Conservation (phyloP, 2,329 filamentous ascomycete species). For the Graphium sp. region DNA sequence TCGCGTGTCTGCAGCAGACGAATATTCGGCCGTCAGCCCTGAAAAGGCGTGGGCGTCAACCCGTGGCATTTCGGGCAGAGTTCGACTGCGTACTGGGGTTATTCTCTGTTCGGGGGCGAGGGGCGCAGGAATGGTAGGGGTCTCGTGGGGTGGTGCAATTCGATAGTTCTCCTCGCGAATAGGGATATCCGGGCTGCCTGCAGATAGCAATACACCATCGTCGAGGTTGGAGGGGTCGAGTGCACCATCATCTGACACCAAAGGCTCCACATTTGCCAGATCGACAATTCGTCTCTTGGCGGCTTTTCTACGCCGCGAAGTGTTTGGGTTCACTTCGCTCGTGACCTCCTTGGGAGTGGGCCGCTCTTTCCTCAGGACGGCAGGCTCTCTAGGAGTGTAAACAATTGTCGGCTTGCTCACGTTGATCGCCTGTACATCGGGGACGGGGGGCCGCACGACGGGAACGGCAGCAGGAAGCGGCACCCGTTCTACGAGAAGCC, state of each 20-base stretch:
- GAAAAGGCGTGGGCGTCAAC: not conserved
- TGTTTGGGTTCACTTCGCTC: conserved; percentile 40
- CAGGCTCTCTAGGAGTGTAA: conserved; percentile 29
- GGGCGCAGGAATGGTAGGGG: conserved; percentile 1
- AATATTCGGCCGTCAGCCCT: conserved; percentile 8
- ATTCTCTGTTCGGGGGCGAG: too few species aligned
- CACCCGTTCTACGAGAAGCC: conserved; percentile 66
- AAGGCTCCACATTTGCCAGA: conserved; percentile 35
- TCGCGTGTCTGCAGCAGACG: not conserved
- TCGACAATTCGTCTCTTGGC: conserved; percentile 50
- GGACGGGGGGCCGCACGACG: conserved; percentile 52
- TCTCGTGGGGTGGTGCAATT: conserved; percentile 23
- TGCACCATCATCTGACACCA: not conserved
- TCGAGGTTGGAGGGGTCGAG: not conserved
- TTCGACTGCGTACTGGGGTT: too few species aligned
- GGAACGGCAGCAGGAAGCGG: conserved; percentile 62
- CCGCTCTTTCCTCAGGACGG: conserved; percentile 42
- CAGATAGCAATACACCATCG: too few species aligned
- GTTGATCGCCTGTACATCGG: conserved; percentile 45
- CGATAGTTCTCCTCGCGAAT: conserved; percentile 21
- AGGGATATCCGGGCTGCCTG: too few species aligned
- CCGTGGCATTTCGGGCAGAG: too few species aligned
- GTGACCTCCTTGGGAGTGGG: conserved; percentile 32
- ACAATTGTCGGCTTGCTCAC: conserved; percentile 51
- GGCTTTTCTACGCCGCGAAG: conserved; percentile 41